These are phyloP conservation scores for Selenicereus undatus DNA, from an alignment of 148 eudicot species.

Conservation along the genomic window DNA sequence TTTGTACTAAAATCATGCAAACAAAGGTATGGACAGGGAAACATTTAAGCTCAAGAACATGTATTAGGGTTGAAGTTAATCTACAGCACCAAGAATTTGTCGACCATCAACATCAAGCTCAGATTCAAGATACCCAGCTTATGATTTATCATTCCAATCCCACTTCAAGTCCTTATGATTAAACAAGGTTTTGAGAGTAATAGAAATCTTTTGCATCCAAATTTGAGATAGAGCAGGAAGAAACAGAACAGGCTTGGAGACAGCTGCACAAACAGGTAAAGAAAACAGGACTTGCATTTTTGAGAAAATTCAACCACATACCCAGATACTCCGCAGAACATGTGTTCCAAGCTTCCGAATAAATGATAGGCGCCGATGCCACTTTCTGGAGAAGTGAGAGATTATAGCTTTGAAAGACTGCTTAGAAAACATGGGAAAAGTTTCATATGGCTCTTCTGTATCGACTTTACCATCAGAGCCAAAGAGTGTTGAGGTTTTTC, in stretches of 20 bases:
- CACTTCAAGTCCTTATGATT: background rate
- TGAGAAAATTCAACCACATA: slow-evolving; percentile 31
- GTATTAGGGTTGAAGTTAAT: background rate
- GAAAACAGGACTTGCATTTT: background rate
- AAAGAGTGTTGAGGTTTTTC: slow-evolving; percentile 38
- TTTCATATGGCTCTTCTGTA: slow-evolving; percentile 53
- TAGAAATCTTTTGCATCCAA: background rate
- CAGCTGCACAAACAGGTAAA: slow-evolving; percentile 10
- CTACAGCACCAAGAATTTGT: background rate
- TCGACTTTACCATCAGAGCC: slow-evolving; percentile 43
- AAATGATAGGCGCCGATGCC: slow-evolving; percentile 81
- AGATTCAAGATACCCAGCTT: background rate
- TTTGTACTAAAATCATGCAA: too few species aligned
- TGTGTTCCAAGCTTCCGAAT: slow-evolving; percentile 62
- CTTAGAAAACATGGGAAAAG: slow-evolving; percentile 56
- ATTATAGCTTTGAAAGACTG: slow-evolving; percentile 65
- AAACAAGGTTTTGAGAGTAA: background rate
- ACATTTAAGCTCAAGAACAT: background rate
- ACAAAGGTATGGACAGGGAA: background rate
- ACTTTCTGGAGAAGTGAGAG: slow-evolving; percentile 56
- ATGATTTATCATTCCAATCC: too few species aligned
- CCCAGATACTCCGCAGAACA: slow-evolving; percentile 74
- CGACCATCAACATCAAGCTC: too few species aligned
- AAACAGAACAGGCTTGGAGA: background rate
- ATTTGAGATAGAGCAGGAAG: background rate